Evolutionary conservation across 2,329 filamentous ascomycete species (phyloP).

Genomic region (Clarireedia hainanense): DNA sequence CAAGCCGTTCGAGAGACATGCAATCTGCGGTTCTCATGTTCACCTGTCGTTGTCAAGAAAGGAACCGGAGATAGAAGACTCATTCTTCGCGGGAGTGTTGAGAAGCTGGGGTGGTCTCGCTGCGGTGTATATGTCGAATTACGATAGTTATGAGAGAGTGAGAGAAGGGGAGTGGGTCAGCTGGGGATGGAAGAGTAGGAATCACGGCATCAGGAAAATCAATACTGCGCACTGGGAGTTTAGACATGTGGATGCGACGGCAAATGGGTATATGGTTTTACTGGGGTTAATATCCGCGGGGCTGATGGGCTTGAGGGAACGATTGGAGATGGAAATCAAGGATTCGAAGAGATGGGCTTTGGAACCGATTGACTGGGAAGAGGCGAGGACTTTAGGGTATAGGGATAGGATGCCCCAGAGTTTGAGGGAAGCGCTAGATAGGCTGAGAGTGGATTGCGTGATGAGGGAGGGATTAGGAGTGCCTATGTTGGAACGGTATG

Average conservation of each 20-base stretch:
- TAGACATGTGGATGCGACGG: constrained; percentile 66
- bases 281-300: constrained; percentile 54
- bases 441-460: constrained; percentile 39
- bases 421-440: constrained; percentile 46
- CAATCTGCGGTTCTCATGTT: not conserved
- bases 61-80: not conserved
- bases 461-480: constrained; percentile 39
- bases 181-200: constrained; percentile 75
- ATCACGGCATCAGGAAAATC: constrained; percentile 63
- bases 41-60: not conserved
- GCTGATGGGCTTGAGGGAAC: constrained; percentile 41
- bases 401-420: constrained; percentile 42
- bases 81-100: not conserved
- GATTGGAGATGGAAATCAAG: constrained; percentile 35
- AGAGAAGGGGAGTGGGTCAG: constrained; percentile 63
- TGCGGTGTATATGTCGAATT: constrained; percentile 47
- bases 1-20: constrained; percentile 39
- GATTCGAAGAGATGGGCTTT: constrained; percentile 49
- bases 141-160: constrained; percentile 44
- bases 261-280: constrained; percentile 66
- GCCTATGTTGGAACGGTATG: constrained; percentile 46
- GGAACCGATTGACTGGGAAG: constrained; percentile 33
- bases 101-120: not conserved
- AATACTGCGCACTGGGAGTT: constrained; percentile 65
- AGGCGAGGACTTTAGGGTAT: constrained; percentile 45